phyloP scores from a whole-genome alignment of 106 monocot genomes.

The Phalaenopsis aphrodite region DNA sequence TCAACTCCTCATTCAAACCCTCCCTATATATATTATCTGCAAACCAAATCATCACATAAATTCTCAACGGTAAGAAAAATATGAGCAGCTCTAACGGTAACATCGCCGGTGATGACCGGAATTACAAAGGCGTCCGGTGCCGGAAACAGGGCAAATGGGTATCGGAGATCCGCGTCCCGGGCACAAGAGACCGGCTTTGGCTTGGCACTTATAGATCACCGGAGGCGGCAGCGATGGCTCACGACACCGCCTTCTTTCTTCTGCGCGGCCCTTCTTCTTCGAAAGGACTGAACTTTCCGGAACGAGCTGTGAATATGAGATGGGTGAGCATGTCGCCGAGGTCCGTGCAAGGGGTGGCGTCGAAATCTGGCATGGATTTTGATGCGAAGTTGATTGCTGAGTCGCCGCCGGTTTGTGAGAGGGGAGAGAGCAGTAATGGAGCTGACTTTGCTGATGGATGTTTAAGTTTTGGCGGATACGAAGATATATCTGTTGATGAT shows the following conservation, averaged over 20 bases:
- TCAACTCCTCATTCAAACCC: no score
- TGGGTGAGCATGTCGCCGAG: conserved; percentile 9
- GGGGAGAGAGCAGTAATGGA: background rate
- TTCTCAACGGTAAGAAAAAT: no score
- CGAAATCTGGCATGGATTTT: conserved; percentile 11
- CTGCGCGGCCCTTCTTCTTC: conserved; percentile 7
- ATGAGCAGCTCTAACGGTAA: no score
- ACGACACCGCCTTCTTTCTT: conserved; percentile 11
- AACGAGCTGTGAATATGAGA: background rate
- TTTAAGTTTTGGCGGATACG: background rate
- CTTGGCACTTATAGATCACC: conserved; percentile 9
- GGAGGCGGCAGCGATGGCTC: conserved; percentile 13
- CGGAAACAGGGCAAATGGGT: conserved; percentile 12
- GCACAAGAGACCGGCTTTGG: conserved; percentile 9
- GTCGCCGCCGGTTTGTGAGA: background rate
- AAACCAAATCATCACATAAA: no score
- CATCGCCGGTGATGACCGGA: background rate
- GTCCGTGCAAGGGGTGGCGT: conserved; percentile 12
- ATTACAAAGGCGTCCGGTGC: conserved; percentile 13
- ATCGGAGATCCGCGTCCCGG: conserved; percentile 11
- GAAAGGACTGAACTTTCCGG: conserved; percentile 2
- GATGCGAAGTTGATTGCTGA: conserved; percentile 7
- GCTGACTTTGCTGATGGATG: background rate
- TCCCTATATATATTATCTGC: no score
- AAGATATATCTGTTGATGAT: conserved; percentile 5